Percentiles rank a stretch among this genome's conserved stretches.
Conservation (phyloP, 2,329 filamentous ascomycete species). For the Botrytis galanthina region DNA sequence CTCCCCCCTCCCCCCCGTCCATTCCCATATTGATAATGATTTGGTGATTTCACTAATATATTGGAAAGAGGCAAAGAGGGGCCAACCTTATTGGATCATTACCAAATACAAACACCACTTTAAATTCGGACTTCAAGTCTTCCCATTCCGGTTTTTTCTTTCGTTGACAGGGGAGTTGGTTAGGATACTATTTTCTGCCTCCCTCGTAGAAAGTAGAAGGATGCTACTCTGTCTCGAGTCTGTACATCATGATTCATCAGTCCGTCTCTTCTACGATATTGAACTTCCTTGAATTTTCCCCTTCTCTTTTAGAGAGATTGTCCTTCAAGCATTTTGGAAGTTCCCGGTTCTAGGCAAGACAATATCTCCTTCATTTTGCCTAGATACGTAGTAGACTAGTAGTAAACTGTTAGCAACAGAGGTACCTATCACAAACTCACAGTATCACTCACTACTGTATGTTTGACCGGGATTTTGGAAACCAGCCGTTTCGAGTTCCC, state of each 20-base stretch:
- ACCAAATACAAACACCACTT: not conserved
- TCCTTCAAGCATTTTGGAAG: not conserved
- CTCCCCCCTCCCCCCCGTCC: not conserved
- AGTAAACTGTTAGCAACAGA: not conserved
- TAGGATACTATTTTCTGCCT: not conserved
- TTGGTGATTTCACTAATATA: not conserved
- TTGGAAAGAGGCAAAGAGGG: constrained; percentile 7
- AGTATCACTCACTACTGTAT: not conserved
- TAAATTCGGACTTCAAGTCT: not conserved
- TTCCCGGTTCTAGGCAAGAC: not conserved
- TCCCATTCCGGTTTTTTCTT: too few relatives aligned
- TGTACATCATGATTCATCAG: not conserved
- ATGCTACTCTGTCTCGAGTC: too few relatives aligned
- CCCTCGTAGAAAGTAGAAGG: not conserved
- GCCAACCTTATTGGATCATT: constrained; percentile 3
- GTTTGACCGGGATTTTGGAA: constrained; percentile 13
- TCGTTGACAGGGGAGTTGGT: not conserved
- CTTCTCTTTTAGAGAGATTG: not conserved
- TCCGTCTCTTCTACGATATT: not conserved
- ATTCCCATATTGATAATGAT: not conserved
- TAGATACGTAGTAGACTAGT: not conserved
- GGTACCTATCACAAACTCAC: too few relatives aligned
- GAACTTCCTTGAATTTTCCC: not conserved
- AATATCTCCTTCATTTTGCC: not conserved
- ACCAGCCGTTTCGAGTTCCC: constrained; percentile 20